Evolutionary conservation across 805 yeast species (phyloP), one percentile per base, ranked within the genome.

Genomic region (Ogataea haglerorum): DNA sequence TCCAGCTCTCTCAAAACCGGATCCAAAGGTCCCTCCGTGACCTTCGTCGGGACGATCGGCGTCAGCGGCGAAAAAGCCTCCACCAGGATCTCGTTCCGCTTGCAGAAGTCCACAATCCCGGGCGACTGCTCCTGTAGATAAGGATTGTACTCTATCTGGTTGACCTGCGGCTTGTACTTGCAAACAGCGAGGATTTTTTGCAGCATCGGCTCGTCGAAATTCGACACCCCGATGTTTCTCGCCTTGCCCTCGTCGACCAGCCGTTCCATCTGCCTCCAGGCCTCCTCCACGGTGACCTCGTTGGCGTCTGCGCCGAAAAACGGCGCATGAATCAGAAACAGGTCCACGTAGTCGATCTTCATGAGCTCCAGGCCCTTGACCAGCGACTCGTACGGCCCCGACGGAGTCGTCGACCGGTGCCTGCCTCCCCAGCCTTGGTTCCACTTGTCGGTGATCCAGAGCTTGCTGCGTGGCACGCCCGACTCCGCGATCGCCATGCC

Each of bases 31-130:
- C 54, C 60, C 13, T 46, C 42, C 5, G 49, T 36, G 13, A 72
- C 68, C 55, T 75, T 71, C 8, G 39, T 18, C 10, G 56, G 52
- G 37, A 72, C 67, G 34, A 83, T 61, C 12, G 90, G 87, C n/a
- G 80, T 74, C 51, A 85, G 67, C 15, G 91, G 88, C 8, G 80
- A 69, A 58, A 78, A 85, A 1, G 84, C 87, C 54, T 77, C 83
- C 8, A 82, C 57, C 35, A 70, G 56, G 43, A 83, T 80, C 29
- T 61, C 63, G 47, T 83, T 53, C 35, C 72, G 51, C 46, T 70
- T 58, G 45, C 78, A 68, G 53, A 67, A 83, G 2, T 77, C 70
- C 32, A 70, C 64, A 42, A 75, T 65, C 3, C 78, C 84, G 0
- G 75, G 73, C 3, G 82, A 61, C 57, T 82, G 88, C 50, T 80